These are phyloP conservation scores for Xylaria arbuscula DNA, from an alignment of 2,329 filamentous ascomycete species.

Conservation along the genomic window DNA sequence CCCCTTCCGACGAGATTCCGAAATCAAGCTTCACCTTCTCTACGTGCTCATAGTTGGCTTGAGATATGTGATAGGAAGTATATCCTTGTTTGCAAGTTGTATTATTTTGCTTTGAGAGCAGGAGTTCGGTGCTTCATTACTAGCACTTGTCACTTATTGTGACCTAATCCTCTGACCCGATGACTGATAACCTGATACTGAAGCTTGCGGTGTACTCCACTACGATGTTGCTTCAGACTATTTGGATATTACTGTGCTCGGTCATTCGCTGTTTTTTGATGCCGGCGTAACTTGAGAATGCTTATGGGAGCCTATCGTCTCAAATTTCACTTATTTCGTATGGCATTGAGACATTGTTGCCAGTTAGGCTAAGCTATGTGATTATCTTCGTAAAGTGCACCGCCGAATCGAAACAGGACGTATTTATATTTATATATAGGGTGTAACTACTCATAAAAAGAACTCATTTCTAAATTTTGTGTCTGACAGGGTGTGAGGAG, in stretches of 20 bases:
- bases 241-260: neutral
- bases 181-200: neutral
- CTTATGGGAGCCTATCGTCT: neutral
- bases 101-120: neutral
- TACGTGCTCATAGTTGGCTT: conserved; percentile 6
- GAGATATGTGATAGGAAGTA: conserved; percentile 1
- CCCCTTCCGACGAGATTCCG: conserved; percentile 38
- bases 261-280: neutral
- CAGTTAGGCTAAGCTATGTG: neutral
- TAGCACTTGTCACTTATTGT: neutral
- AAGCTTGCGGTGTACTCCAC: neutral
- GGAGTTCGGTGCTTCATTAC: neutral
- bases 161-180: neutral
- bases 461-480: neutral
- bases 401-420: no score
- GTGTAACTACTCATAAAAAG: no score
- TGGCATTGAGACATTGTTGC: neutral
- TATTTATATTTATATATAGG: neutral
- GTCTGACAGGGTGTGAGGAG: no score
- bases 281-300: neutral
- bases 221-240: neutral
- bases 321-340: neutral
- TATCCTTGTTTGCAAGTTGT: neutral
- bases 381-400: neutral
- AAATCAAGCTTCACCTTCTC: conserved; percentile 34